Evolutionary conservation across 371 early-diverging fungal genomes (phyloP).

Genomic region (Rhizopus stolonifer): DNA sequence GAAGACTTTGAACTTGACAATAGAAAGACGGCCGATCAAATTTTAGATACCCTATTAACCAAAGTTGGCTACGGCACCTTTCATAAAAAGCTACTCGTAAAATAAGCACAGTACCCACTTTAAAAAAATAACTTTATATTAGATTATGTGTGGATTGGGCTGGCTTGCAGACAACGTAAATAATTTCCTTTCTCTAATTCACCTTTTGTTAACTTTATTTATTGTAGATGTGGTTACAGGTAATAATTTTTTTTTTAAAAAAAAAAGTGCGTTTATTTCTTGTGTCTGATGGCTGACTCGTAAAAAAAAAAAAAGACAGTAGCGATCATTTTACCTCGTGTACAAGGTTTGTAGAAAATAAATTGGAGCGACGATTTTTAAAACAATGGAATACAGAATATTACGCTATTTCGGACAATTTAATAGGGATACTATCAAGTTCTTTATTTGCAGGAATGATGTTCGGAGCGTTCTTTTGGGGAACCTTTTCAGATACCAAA

Average conservation of each 20-base stretch:
- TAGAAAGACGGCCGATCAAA: constrained; percentile 21
- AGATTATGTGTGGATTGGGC: constrained; percentile 77
- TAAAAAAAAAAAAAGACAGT: constrained; percentile 58
- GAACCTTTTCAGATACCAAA: constrained; percentile 68
- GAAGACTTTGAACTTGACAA: not conserved
- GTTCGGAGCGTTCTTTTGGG: constrained; percentile 84
- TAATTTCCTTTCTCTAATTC: not conserved
- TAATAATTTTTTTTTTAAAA: constrained; percentile 19
- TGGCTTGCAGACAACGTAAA: constrained; percentile 87
- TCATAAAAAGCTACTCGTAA: constrained; percentile 75
- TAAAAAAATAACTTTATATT: constrained; percentile 7
- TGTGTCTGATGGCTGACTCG: too few species aligned
- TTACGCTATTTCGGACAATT: constrained; percentile 56
- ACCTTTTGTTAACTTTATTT: too few species aligned
- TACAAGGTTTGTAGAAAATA: too few species aligned
- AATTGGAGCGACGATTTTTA: too few species aligned
- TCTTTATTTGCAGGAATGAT: constrained; percentile 79
- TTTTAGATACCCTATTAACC: constrained; percentile 61
- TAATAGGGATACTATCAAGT: constrained; percentile 66
- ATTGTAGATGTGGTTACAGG: constrained; percentile 71
- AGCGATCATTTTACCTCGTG: constrained; percentile 62
- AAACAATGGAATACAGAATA: too few species aligned
- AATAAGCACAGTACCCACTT: not conserved
- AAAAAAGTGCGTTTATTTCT: not conserved
- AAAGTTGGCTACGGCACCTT: constrained; percentile 78